phyloP scores from a whole-genome alignment of 345 rosid genomes.

The rapeseed (Brassica napus) region DNA sequence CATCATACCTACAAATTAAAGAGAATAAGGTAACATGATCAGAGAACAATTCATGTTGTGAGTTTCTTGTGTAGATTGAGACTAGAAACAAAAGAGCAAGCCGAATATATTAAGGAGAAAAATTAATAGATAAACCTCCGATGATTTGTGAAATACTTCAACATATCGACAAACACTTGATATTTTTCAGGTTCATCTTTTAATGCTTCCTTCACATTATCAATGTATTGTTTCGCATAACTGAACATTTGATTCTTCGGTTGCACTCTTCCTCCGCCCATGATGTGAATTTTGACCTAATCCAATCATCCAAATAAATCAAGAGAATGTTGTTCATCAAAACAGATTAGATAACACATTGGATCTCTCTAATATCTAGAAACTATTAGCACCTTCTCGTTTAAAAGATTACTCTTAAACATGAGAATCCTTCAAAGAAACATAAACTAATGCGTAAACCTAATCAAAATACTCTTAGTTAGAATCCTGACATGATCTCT shows the following conservation, averaged over 20 bases:
- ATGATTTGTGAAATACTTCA: background rate
- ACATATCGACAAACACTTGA: background rate
- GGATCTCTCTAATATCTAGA: background rate
- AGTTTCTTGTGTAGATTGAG: background rate
- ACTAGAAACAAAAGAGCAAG: background rate
- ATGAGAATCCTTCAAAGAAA: background rate
- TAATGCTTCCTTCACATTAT: background rate
- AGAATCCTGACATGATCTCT: background rate
- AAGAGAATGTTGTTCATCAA: background rate
- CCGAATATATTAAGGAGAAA: background rate
- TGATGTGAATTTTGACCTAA: constrained; percentile 7
- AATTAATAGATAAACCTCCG: background rate
- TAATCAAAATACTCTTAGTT: background rate
- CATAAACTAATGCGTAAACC: background rate
- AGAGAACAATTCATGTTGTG: constrained; percentile 1
- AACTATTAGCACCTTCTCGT: background rate
- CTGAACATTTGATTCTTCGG: background rate
- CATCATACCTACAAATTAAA: constrained; percentile 8
- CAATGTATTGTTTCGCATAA: background rate
- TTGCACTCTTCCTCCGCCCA: background rate
- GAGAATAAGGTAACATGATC: background rate
- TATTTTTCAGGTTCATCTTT: background rate
- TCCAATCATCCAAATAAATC: background rate
- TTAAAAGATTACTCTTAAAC: background rate
- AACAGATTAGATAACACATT: background rate